Percentiles rank a stretch among this genome's conserved stretches.
phyloP scores from a whole-genome alignment of 1,284 basidiomycete genomes.

The Marasmius fiardii region DNA sequence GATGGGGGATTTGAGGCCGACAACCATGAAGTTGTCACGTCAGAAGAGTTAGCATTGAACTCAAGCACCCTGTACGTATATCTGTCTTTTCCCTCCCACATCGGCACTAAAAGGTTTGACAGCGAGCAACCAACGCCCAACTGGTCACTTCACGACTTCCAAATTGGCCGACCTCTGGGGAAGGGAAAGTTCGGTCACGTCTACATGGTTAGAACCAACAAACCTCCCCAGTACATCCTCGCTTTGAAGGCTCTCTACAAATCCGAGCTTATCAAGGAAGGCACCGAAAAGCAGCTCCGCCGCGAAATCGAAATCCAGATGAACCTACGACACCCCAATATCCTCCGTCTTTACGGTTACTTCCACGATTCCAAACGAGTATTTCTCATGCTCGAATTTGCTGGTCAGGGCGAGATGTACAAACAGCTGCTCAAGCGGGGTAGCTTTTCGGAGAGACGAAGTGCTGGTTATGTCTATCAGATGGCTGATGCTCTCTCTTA shows the following conservation, averaged over 20 bases:
- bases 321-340: constrained; percentile 94
- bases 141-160: constrained; percentile 85
- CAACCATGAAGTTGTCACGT: constrained; percentile 70
- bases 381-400: constrained; percentile 68
- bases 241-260: constrained; percentile 98
- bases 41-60: constrained; percentile 73
- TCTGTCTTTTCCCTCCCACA: background rate
- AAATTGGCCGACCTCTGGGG: constrained; percentile 92
- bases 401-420: constrained; percentile 73
- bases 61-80: constrained; percentile 60
- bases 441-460: constrained; percentile 12
- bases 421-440: constrained; percentile 85
- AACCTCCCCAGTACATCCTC: constrained; percentile 86
- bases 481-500: constrained; percentile 97
- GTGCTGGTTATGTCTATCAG: constrained; percentile 84
- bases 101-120: background rate
- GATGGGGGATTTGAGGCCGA: constrained; percentile 88
- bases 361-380: constrained; percentile 68
- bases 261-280: constrained; percentile 48
- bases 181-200: constrained; percentile 99
- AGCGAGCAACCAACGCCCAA: constrained; percentile 71
- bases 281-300: constrained; percentile 63
- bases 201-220: constrained; percentile 95
- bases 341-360: constrained; percentile 77
- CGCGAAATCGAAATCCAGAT: constrained; percentile 98